These are phyloP conservation scores for Dictyophora rubrovolvata DNA, from an alignment of 768 basidiomycete species.

Conservation along the genomic window DNA sequence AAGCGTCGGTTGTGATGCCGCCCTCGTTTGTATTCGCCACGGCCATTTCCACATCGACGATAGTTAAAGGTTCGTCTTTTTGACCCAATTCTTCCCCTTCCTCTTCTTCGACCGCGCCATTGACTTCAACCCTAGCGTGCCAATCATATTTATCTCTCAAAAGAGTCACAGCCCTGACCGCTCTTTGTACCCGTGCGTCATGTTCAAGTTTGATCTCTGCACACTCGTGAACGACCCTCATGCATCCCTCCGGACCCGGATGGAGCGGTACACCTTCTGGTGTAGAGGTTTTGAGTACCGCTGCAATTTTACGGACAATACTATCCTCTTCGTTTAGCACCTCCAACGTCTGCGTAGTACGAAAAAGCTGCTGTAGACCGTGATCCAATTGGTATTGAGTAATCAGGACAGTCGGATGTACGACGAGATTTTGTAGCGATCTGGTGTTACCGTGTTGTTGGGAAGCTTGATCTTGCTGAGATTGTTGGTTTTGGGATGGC, in stretches of 20 bases:
- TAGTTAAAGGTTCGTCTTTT: not conserved
- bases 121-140: constrained; percentile 71
- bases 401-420: constrained; percentile 53
- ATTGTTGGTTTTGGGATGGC: constrained; percentile 1
- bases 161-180: constrained; percentile 69
- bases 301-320: constrained; percentile 58
- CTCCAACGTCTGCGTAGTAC: constrained; percentile 72
- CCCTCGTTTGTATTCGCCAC: not conserved
- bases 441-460: constrained; percentile 19
- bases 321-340: constrained; percentile 64
- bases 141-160: constrained; percentile 73
- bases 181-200: constrained; percentile 66
- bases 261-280: not conserved
- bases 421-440: constrained; percentile 52
- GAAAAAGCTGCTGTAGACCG: constrained; percentile 61
- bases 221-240: constrained; percentile 59
- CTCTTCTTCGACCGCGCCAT: constrained; percentile 40
- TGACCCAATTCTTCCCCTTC: constrained; percentile 52
- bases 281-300: constrained; percentile 22
- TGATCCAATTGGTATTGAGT: constrained; percentile 61
- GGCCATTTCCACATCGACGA: not conserved
- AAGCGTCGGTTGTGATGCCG: not conserved
- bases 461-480: not conserved
- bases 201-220: constrained; percentile 58
- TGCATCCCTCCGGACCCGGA: constrained; percentile 13